phyloP scores from a whole-genome alignment of 768 basidiomycete species.

The Pleurotus pulmonarius region DNA sequence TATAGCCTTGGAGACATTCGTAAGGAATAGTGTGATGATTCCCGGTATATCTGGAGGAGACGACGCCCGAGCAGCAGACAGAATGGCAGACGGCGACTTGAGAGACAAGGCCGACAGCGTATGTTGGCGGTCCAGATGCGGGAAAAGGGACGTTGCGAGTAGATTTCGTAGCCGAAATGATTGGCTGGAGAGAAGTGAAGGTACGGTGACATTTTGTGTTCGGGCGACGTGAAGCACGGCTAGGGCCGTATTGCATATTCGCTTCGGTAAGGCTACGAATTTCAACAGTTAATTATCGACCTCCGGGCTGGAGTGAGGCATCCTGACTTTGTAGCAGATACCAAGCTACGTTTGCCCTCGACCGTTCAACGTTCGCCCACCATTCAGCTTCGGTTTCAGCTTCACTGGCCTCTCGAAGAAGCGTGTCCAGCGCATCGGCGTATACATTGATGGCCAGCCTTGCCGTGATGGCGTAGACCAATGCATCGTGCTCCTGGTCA shows the following conservation, averaged over 20 bases:
- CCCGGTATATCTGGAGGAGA: constrained; percentile 15
- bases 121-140: constrained; percentile 43
- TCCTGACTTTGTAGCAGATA: constrained; percentile 79
- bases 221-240: constrained; percentile 40
- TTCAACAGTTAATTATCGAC: too few relatives aligned
- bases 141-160: constrained; percentile 62
- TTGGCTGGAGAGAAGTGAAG: constrained; percentile 46
- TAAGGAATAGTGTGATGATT: constrained; percentile 14
- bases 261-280: constrained; percentile 40
- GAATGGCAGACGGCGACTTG: constrained; percentile 13
- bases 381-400: constrained; percentile 79
- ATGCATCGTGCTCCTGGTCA: constrained; percentile 31
- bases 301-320: constrained; percentile 1
- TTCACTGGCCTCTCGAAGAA: constrained; percentile 62
- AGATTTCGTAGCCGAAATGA: constrained; percentile 37
- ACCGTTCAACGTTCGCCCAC: constrained; percentile 76
- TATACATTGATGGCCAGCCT: constrained; percentile 59
- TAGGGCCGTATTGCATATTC: constrained; percentile 30
- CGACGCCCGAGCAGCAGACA: constrained; percentile 9
- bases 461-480: constrained; percentile 41
- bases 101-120: neutral
- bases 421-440: constrained; percentile 57
- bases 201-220: constrained; percentile 39
- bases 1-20: constrained; percentile 13
- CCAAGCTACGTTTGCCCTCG: constrained; percentile 46